A percentile compares a stretch with the other conserved stretches of the same genome.
Conservation (phyloP, 1,139 yeast species). For the Kodamaea plutei region DNA sequence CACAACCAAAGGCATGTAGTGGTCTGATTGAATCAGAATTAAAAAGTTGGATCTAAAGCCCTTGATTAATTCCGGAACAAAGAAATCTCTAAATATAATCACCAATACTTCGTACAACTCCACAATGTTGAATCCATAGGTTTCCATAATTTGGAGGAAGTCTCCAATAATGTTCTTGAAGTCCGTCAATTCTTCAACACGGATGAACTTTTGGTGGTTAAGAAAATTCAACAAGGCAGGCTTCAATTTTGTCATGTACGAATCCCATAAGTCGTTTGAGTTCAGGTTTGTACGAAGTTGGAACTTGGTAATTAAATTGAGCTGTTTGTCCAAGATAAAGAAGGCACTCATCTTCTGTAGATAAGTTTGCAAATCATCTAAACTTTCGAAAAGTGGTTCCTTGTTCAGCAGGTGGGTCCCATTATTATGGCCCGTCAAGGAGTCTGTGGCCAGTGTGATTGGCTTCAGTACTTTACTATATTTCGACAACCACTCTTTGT, state of each 20-base stretch:
- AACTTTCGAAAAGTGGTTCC: conserved; percentile 13
- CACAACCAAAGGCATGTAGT: conserved; percentile 81
- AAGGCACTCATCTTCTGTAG: conserved; percentile 70
- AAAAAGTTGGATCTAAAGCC: conserved; percentile 62
- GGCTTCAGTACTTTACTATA: conserved; percentile 73
- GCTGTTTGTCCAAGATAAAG: conserved; percentile 67
- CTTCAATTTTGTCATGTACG: conserved; percentile 54
- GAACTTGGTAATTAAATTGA: conserved; percentile 54
- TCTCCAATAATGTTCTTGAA: conserved; percentile 62
- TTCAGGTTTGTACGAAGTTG: conserved; percentile 51
- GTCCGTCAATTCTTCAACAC: conserved; percentile 29
- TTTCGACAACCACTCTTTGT: conserved; percentile 70
- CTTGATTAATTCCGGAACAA: conserved; percentile 51
- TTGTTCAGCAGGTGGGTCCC: conserved; percentile 13
- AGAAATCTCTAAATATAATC: conserved; percentile 53
- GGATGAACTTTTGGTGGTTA: conserved; percentile 24
- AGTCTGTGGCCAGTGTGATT: conserved; percentile 31
- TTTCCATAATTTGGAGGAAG: conserved; percentile 74
- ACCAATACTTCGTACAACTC: conserved; percentile 63
- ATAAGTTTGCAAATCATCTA: conserved; percentile 48
- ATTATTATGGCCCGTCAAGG: not conserved
- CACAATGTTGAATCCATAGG: conserved; percentile 57
- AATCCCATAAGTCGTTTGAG: conserved; percentile 77
- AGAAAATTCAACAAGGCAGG: conserved; percentile 47
- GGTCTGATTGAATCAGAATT: conserved; percentile 68